These are phyloP conservation scores for Pseudomicrostroma phylloplanum DNA, from an alignment of 1,284 basidiomycete species.

Conservation along the genomic window DNA sequence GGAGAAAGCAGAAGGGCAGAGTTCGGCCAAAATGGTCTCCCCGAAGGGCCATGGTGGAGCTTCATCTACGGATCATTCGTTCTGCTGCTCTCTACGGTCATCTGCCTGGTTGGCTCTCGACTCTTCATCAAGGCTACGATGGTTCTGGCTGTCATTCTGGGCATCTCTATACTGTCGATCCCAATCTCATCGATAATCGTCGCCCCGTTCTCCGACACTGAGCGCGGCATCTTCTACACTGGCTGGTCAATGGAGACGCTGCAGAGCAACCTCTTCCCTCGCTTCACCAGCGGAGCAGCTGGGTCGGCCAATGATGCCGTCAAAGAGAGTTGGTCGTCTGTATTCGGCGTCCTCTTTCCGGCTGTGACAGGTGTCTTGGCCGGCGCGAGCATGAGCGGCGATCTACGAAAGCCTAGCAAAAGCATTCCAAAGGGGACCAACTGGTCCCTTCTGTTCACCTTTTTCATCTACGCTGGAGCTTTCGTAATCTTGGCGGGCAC, in stretches of 20 bases:
- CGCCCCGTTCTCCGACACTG: conserved; percentile 39
- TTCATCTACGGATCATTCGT: conserved; percentile 45
- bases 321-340: conserved; percentile 43
- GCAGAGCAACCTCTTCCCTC: conserved; percentile 39
- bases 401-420: conserved; percentile 49
- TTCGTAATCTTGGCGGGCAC: conserved; percentile 48
- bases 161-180: conserved; percentile 40
- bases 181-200: conserved; percentile 42
- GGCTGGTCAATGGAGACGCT: conserved; percentile 43
- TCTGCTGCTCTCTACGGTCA: conserved; percentile 38
- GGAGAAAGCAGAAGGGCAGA: conserved; percentile 24
- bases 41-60: conserved; percentile 44
- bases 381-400: conserved; percentile 49
- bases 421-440: conserved; percentile 51
- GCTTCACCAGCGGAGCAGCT: conserved; percentile 45
- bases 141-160: conserved; percentile 39
- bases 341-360: conserved; percentile 49
- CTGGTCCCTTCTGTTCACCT: conserved; percentile 46
- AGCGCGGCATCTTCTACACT: conserved; percentile 45
- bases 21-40: conserved; percentile 29
- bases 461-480: conserved; percentile 35
- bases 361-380: conserved; percentile 48
- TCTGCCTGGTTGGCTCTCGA: conserved; percentile 45
- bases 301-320: conserved; percentile 30
- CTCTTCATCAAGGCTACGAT: conserved; percentile 45